phyloP scores from a whole-genome alignment of 208 protist genomes.

The Leishmania amazonensis region DNA sequence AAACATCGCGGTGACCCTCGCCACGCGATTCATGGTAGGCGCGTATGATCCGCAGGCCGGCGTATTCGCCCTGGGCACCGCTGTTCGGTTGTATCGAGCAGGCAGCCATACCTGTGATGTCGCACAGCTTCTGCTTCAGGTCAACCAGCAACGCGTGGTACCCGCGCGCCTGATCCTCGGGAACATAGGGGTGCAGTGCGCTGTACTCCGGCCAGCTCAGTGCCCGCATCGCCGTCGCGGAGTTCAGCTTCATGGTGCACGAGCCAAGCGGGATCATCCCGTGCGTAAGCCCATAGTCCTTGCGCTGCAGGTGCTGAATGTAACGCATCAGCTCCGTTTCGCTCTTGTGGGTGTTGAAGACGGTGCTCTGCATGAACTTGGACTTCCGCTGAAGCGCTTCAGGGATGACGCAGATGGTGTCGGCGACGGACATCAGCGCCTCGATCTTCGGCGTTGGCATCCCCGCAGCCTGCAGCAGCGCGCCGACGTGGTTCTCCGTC shows the following conservation, averaged over 20 bases:
- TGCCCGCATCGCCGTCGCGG: slow-evolving; percentile 95
- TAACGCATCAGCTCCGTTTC: slow-evolving; percentile 98
- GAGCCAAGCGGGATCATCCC: slow-evolving; percentile 98
- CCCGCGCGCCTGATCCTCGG: slow-evolving; percentile 88
- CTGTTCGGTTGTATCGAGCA: slow-evolving; percentile 97
- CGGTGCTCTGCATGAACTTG: slow-evolving; percentile 89
- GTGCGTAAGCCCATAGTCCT: slow-evolving; percentile 94
- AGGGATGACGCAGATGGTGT: slow-evolving; percentile 46
- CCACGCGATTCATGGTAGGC: slow-evolving; percentile 81
- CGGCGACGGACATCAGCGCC: slow-evolving; percentile 48
- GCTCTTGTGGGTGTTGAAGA: slow-evolving; percentile 97
- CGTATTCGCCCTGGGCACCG: slow-evolving; percentile 97
- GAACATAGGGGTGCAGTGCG: slow-evolving; percentile 96
- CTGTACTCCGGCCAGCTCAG: slow-evolving; percentile 95
- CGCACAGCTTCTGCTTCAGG: slow-evolving; percentile 85
- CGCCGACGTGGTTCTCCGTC: slow-evolving; percentile 72
- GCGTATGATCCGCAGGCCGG: slow-evolving; percentile 92
- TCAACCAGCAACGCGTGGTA: slow-evolving; percentile 83
- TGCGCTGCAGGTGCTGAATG: slow-evolving; percentile 93
- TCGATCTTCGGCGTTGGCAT: slow-evolving; percentile 55
- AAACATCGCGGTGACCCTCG: slow-evolving; percentile 93
- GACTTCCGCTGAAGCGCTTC: slow-evolving; percentile 65
- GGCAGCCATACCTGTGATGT: slow-evolving; percentile 95
- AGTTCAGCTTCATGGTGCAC: slow-evolving; percentile 99
- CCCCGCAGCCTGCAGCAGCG: slow-evolving; percentile 77